These are phyloP conservation scores for Deakozyma indianensis DNA, from an alignment of 805 yeast genomes.

Conservation along the genomic window DNA sequence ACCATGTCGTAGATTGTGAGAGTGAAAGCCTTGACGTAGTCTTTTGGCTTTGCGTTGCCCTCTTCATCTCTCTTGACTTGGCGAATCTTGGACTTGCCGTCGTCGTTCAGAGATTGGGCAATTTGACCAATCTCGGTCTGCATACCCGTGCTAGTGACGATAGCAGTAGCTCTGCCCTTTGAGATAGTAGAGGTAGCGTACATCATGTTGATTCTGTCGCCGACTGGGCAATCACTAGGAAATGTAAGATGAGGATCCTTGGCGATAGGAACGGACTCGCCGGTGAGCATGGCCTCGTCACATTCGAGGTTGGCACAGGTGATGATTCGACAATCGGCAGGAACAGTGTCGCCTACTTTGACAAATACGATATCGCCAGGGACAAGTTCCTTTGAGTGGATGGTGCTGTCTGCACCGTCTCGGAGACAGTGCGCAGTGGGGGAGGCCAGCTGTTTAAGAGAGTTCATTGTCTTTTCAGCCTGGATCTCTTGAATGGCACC, in stretches of 20 bases:
- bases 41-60: slow-evolving; percentile 28
- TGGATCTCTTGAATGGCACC: slow-evolving; percentile 59
- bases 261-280: slow-evolving; percentile 51
- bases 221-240: slow-evolving; percentile 38
- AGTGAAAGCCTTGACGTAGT: slow-evolving; percentile 31
- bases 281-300: slow-evolving; percentile 53
- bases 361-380: slow-evolving; percentile 59
- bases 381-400: slow-evolving; percentile 50
- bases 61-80: slow-evolving; percentile 30
- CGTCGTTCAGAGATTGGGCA: slow-evolving; percentile 41
- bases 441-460: slow-evolving; percentile 49
- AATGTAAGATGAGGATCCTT: slow-evolving; percentile 34
- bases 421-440: slow-evolving; percentile 59
- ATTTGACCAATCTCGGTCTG: slow-evolving; percentile 62
- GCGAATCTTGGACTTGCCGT: slow-evolving; percentile 24
- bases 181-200: slow-evolving; percentile 54
- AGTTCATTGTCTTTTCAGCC: slow-evolving; percentile 71
- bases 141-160: slow-evolving; percentile 55
- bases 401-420: slow-evolving; percentile 39
- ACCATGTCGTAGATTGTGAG: slow-evolving; percentile 38
- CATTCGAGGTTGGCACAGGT: slow-evolving; percentile 52
- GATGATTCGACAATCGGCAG: slow-evolving; percentile 55
- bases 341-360: slow-evolving; percentile 60
- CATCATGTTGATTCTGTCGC: slow-evolving; percentile 62
- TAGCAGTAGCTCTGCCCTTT: slow-evolving; percentile 62